These are phyloP conservation scores for Pichia pseudocactophila DNA, from an alignment of 805 yeast species.

Conservation along the genomic window DNA sequence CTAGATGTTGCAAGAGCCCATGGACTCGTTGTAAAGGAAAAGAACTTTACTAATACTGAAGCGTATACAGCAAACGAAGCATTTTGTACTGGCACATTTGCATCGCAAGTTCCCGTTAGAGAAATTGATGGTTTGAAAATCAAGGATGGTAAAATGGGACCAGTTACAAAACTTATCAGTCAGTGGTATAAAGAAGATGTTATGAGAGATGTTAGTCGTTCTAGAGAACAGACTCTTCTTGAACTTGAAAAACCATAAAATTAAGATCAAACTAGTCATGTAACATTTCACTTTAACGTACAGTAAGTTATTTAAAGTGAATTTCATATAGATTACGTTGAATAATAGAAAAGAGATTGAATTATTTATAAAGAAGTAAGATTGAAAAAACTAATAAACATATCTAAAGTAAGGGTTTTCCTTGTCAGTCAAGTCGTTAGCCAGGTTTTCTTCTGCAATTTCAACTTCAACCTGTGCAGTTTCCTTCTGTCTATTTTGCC, in stretches of 20 bases:
- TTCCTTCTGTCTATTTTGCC: constrained; percentile 27
- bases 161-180: constrained; percentile 1
- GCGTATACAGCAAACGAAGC: constrained; percentile 6
- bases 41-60: constrained; percentile 1
- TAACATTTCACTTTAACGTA: no score
- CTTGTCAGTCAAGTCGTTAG: constrained; percentile 24
- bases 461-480: constrained; percentile 13
- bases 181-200: constrained; percentile 2
- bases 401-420: constrained; percentile 23
- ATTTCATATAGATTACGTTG: no score
- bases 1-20: neutral
- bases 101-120: constrained; percentile 4
- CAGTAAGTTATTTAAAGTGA: no score
- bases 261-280: no score
- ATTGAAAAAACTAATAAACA: constrained; percentile 19
- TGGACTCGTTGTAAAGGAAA: constrained; percentile 1
- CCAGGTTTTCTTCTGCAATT: constrained; percentile 16
- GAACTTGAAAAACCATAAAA: no score
- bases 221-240: neutral
- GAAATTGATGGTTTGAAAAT: constrained; percentile 3
- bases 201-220: neutral
- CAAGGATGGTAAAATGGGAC: constrained; percentile 1
- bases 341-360: no score
- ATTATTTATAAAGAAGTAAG: no score
- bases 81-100: constrained; percentile 5